Base-by-base conservation (phyloP, 441 rosid species). In the Croton laevigatus region DNA sequence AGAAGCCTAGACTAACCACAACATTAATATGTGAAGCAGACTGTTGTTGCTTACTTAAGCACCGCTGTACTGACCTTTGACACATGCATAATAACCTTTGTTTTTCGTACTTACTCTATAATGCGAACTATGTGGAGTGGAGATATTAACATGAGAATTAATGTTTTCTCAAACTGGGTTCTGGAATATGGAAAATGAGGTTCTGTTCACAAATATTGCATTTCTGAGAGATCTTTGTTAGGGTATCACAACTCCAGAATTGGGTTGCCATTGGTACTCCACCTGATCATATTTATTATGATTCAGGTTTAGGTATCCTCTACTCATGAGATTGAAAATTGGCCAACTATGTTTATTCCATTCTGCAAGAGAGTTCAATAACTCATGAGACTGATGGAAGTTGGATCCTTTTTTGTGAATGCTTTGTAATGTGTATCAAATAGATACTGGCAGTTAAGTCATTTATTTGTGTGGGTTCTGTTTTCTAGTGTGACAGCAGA, bases 401-500 rank as follows among this genome's bases (percentile, higher is more conserved):
- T 36, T 45, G 4, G 2, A 60, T 45, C 37, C 23, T 13, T 61
- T 54, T 22, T 34, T 46, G n/a, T 6, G 32, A 58, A 68, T 55
- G 40, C 34, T 63, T 45, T 55, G 5, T 12, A 38, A 60, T n/a
- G 5, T 38, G 16, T 34, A 12, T 7, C 59, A 63, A 36, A 57
- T 17, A 36, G 23, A 32, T 62, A 17, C 53, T 57, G 32, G 6
- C 37, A n/a, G 8, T 13, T 58, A 37, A 12, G 23, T 38, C 17
- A 17, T 12, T 68, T 11, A 52, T 73, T 62, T 69, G 51, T 20
- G 8, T 68, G 73, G 49, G 38, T 76, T 76, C 64, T 62, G 9
- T 75, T 80, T 62, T 83, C 66, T 81, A 92, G 99, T 75, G 99
- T 95, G 79, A 92, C 97, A 48, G 97, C 96, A 17, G 99, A 95